Percentiles rank a stretch among this genome's conserved stretches.
These are phyloP conservation scores for Fusarium sp. DNA, from an alignment of 2,329 filamentous ascomycete genomes.

Conservation along the genomic window DNA sequence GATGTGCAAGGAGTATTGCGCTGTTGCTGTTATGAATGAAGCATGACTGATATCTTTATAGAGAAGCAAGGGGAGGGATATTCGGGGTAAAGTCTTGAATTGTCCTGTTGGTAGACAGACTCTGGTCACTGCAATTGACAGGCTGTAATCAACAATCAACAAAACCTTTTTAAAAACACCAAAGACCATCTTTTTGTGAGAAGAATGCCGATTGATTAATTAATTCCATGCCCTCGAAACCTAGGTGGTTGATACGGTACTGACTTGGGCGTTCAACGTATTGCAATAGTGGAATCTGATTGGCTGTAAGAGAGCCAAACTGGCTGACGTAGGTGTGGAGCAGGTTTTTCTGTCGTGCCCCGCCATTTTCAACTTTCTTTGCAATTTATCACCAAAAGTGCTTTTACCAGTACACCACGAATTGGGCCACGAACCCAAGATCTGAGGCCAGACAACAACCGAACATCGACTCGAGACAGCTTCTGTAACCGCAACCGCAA, in stretches of 20 bases:
- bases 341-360: slow-evolving; percentile 50
- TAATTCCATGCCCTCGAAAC: background rate
- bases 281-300: slow-evolving; percentile 8
- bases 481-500: slow-evolving; percentile 14
- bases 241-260: background rate
- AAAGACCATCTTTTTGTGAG: background rate
- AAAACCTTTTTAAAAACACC: slow-evolving; percentile 14
- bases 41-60: slow-evolving; percentile 22
- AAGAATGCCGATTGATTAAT: background rate
- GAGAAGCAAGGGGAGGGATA: slow-evolving; percentile 7
- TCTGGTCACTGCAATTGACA: slow-evolving; percentile 8
- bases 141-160: slow-evolving; percentile 24
- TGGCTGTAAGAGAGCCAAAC: slow-evolving; percentile 10
- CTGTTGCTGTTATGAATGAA: slow-evolving; percentile 23
- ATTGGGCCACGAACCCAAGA: slow-evolving; percentile 31
- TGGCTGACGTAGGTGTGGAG: slow-evolving; percentile 46
- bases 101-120: background rate
- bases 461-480: slow-evolving; percentile 17
- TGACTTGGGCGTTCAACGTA: background rate
- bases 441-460: slow-evolving; percentile 28
- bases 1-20: slow-evolving; percentile 10
- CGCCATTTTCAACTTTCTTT: slow-evolving; percentile 47
- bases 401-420: slow-evolving; percentile 14
- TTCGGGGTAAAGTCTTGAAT: slow-evolving; percentile 8
- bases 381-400: slow-evolving; percentile 41